Conservation (phyloP, 2,329 filamentous ascomycete species). For the Colletotrichum tofieldiae region DNA sequence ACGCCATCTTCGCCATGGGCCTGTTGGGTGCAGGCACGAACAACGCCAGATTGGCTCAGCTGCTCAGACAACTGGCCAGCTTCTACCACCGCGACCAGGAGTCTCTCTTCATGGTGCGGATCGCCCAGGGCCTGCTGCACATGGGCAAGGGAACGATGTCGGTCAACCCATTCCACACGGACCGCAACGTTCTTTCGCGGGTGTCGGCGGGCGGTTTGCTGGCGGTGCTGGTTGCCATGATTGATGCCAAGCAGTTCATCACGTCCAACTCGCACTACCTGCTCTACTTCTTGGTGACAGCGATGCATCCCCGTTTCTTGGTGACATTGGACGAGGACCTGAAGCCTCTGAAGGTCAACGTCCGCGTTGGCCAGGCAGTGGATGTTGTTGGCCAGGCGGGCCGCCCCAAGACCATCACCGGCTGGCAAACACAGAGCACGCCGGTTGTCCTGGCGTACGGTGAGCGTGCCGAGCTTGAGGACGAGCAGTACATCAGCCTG, state of each 20-base stretch:
- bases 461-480: conserved; percentile 95
- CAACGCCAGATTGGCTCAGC: conserved; percentile 95
- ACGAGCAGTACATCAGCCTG: conserved; percentile 95
- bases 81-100: conserved; percentile 99
- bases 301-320: conserved; percentile 97
- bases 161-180: conserved; percentile 98
- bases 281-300: conserved; percentile 95
- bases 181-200: conserved; percentile 93
- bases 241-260: conserved; percentile 92
- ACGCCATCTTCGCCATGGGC: conserved; percentile 99
- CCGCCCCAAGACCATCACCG: conserved; percentile 98
- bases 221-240: conserved; percentile 91
- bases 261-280: conserved; percentile 85
- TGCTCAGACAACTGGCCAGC: conserved; percentile 93
- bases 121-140: conserved; percentile 96
- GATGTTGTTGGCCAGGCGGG: conserved; percentile 98
- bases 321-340: conserved; percentile 96
- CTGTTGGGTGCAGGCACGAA: conserved; percentile 97
- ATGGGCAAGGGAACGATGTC: conserved; percentile 99
- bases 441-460: conserved; percentile 95
- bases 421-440: conserved; percentile 99
- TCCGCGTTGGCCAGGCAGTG: conserved; percentile 96
- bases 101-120: conserved; percentile 98
- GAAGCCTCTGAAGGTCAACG: conserved; percentile 94
- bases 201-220: conserved; percentile 92